Conservation (phyloP, 2,329 filamentous ascomycete species). For the Fusarium zealandicum region DNA sequence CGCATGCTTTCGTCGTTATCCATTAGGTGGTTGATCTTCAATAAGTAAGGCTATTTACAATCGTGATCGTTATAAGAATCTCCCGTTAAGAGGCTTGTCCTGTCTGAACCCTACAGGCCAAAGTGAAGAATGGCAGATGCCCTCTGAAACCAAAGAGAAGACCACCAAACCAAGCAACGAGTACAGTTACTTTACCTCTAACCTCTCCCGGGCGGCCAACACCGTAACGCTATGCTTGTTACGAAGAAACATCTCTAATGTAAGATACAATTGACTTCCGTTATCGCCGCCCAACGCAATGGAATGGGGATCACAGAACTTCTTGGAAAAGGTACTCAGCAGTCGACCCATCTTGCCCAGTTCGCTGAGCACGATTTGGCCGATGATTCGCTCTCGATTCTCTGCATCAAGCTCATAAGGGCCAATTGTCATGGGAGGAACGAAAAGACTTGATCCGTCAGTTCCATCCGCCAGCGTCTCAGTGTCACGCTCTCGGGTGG, state of each 20-base stretch:
- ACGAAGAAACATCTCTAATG: conserved; percentile 8
- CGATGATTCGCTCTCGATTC: conserved; percentile 10
- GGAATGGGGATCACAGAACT: conserved; percentile 4
- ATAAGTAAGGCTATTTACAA: no score
- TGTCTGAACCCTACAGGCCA: no score
- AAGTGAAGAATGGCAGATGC: no score
- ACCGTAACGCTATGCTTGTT: conserved; percentile 2
- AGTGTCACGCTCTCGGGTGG: background rate
- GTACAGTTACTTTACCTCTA: background rate
- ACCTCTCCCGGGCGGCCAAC: background rate
- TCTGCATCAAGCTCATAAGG: conserved; percentile 7
- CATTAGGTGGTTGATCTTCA: no score
- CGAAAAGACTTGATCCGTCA: background rate
- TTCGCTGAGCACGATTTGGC: conserved; percentile 5
- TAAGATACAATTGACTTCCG: conserved; percentile 2
- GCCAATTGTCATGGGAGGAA: conserved; percentile 6
- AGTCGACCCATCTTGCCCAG: conserved; percentile 4
- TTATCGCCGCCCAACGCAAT: background rate
- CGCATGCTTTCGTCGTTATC: no score
- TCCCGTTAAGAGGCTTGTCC: no score
- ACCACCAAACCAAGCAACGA: no score
- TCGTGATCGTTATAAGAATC: no score
- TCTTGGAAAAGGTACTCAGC: conserved; percentile 3
- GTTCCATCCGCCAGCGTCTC: background rate
- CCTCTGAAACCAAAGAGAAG: no score